A percentile compares a stretch with the other conserved stretches of the same genome.
phyloP scores from a whole-genome alignment of 768 basidiomycete genomes.

The Plicaturopsis crispa region DNA sequence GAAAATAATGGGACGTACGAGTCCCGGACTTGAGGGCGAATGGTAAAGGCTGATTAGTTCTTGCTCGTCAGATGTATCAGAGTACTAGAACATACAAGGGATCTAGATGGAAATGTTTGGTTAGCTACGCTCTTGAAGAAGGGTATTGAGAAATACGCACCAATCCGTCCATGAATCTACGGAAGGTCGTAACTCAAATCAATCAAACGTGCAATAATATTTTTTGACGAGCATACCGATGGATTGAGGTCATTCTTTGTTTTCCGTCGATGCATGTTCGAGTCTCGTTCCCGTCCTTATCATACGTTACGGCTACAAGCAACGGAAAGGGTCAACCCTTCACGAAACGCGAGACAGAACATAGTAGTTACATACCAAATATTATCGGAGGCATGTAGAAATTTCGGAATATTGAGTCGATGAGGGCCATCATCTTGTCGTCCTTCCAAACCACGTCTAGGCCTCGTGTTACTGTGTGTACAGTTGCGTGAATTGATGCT shows the following conservation, averaged over 20 bases:
- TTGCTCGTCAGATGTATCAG: no score
- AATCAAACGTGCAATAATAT: no score
- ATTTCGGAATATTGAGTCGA: conserved; percentile 58
- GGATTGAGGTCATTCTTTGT: conserved; percentile 61
- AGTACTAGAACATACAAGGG: no score
- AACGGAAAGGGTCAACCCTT: no score
- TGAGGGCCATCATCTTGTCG: conserved; percentile 48
- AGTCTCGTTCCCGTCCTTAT: conserved; percentile 33
- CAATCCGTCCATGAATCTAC: conserved; percentile 47
- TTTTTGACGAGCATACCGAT: conserved; percentile 39
- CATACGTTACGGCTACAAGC: conserved; percentile 27
- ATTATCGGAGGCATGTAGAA: conserved; percentile 64
- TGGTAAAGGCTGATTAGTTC: no score
- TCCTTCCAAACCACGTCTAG: conserved; percentile 62
- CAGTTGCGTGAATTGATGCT: background rate
- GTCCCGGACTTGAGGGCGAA: conserved; percentile 28
- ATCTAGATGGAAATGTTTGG: no score
- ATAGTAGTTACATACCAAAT: conserved; percentile 36
- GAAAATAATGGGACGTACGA: conserved; percentile 18
- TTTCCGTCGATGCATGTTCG: conserved; percentile 68
- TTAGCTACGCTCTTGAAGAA: background rate
- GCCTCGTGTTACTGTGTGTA: background rate
- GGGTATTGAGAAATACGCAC: conserved; percentile 29
- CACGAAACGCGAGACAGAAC: background rate
- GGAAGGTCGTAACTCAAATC: no score